Percentiles rank a stretch among this genome's conserved stretches.
Conservation (phyloP, 768 basidiomycete species). For the Naematelia encephala region DNA sequence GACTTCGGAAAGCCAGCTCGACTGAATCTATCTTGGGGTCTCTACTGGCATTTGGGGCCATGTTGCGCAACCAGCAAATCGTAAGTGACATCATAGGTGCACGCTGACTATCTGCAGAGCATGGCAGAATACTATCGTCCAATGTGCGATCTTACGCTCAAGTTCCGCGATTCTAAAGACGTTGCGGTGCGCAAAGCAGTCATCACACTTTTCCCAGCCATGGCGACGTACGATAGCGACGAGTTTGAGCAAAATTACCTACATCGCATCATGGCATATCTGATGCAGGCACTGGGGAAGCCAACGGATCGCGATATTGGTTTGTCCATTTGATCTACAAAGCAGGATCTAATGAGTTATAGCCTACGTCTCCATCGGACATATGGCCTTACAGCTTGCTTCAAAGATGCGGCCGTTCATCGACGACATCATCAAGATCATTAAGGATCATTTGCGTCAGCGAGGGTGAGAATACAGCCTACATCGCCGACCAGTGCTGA, state of each 20-base stretch:
- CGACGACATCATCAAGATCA: constrained; percentile 80
- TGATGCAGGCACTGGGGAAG: constrained; percentile 82
- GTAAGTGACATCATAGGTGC: constrained; percentile 54
- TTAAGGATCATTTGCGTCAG: constrained; percentile 81
- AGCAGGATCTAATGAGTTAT: not conserved
- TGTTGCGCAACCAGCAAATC: constrained; percentile 90
- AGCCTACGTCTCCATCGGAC: constrained; percentile 96
- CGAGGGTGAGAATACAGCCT: constrained; percentile 65
- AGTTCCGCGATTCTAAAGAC: constrained; percentile 83
- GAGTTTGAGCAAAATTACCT: constrained; percentile 87
- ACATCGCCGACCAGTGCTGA: not conserved
- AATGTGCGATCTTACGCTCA: constrained; percentile 83
- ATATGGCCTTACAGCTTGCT: constrained; percentile 83
- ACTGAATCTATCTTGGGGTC: constrained; percentile 92
- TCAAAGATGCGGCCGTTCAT: constrained; percentile 96
- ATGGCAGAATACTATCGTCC: constrained; percentile 62
- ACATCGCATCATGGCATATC: constrained; percentile 88
- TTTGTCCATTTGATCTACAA: constrained; percentile 49
- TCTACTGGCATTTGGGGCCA: constrained; percentile 81
- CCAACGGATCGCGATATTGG: constrained; percentile 83
- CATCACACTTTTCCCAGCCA: constrained; percentile 88
- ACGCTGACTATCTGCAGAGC: constrained; percentile 36
- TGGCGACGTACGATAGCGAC: constrained; percentile 90
- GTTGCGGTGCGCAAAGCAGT: constrained; percentile 86
- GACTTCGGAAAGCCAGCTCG: constrained; percentile 70